Evolutionary conservation across 2,329 filamentous ascomycete genomes (phyloP).

Genomic region (Colletotrichum sp.): DNA sequence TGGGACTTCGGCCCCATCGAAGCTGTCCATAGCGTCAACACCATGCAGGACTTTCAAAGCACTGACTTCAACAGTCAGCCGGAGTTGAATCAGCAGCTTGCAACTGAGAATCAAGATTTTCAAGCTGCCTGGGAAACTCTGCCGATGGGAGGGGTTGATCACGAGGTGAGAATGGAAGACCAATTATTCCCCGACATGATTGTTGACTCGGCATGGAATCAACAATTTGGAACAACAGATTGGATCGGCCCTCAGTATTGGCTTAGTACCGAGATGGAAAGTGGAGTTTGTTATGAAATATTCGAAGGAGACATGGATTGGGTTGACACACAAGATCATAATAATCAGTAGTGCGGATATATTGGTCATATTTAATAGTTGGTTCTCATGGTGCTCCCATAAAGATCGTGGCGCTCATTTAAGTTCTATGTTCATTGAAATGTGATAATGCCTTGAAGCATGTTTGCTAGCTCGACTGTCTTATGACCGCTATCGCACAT

Average conservation of each 20-base stretch:
- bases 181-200: fast-evolving
- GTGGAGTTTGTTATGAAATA: background rate
- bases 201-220: background rate
- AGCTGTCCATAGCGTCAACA: background rate
- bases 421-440: too few relatives aligned
- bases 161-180: fast-evolving
- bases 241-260: background rate
- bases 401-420: too few relatives aligned
- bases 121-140: fast-evolving
- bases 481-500: too few relatives aligned
- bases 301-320: background rate
- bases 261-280: background rate
- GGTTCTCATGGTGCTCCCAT: too few relatives aligned
- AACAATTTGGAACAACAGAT: background rate
- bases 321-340: background rate
- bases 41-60: fast-evolving
- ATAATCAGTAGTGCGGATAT: too few relatives aligned
- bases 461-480: too few relatives aligned
- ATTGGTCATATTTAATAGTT: too few relatives aligned
- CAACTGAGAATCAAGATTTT: fast-evolving
- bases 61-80: background rate
- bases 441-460: too few relatives aligned
- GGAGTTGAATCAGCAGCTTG: fast-evolving
- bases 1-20: fast-evolving
- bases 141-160: fast-evolving